Base-by-base conservation (phyloP, 2,329 filamentous ascomycete species). In the Diplodia corticola region DNA sequence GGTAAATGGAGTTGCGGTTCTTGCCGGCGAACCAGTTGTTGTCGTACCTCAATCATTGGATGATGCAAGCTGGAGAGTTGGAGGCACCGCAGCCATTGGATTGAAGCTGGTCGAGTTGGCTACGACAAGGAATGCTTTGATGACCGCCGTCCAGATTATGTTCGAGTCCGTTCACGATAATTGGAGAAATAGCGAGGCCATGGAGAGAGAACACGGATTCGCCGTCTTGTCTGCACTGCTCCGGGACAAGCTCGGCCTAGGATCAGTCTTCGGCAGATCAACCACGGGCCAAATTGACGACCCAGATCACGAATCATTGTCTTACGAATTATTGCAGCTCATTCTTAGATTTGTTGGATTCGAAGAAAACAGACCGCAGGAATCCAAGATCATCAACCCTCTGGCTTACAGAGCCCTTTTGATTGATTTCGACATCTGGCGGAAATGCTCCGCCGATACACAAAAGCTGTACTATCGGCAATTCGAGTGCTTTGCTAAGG, bases 161-260 rank as follows among this genome's bases (percentile, higher is more conserved):
- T 93, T 97, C 69, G 88, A 91, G 69, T 92, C 91, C 68, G 91
- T 97, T 59, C 90, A 91, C 70, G 90, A 91, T 69, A 98, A 91
- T 75, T 99, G 96, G 95, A 87, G 95, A 69, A 98, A 98, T 70
- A 98, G 95, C 71, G 96, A 99, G 76, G 93, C 95, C 28, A 97
- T 99, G 91, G 95, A 99, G 77, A 89, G 91, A 72, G 93, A 96
- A 67, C 95, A 96, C 71, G 96, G 94, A 0, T 99, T 97, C 75
- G 90, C 91, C 28, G 91, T 98, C 40, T 80, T 99, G 60, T 91
- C 91, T 48, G 88, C 93, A 77, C 84, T 98, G 20, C 80, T 99
- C 26, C 89, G 92, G 64, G 91, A 91, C 64, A 97, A 97, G 76
- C 82, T 97, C 35, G 90, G 90, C 5, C 73, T 79, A 57, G 80